Evolutionary conservation across 1,284 basidiomycete genomes (phyloP).

Genomic region (Trametes versicolor): DNA sequence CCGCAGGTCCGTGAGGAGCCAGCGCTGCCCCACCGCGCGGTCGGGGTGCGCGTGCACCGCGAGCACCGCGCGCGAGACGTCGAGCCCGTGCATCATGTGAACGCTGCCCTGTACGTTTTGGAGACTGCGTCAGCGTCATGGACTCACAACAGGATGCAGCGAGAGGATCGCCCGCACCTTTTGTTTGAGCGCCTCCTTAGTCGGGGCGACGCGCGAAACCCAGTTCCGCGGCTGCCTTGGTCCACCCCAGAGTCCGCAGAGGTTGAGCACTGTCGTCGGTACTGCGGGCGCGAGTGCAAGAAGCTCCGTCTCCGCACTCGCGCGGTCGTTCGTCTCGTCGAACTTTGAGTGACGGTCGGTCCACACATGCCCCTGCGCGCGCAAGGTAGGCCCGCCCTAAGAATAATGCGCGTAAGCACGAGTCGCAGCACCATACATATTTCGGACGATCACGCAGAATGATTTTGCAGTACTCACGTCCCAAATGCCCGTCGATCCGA

Average conservation of each 20-base stretch:
- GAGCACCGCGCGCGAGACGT: conserved; percentile 66
- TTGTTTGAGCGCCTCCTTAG: conserved; percentile 59
- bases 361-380: conserved; percentile 38
- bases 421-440: background rate
- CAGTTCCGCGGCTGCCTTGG: conserved; percentile 58
- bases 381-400: conserved; percentile 31
- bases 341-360: conserved; percentile 62
- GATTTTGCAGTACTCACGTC: conserved; percentile 52
- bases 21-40: conserved; percentile 58
- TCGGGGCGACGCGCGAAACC: conserved; percentile 60
- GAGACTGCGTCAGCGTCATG: background rate
- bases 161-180: conserved; percentile 50
- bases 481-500: conserved; percentile 73
- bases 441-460: too few species aligned
- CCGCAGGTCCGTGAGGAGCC: conserved; percentile 66
- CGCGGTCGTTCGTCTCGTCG: conserved; percentile 52
- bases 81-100: conserved; percentile 67
- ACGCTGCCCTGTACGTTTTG: conserved; percentile 58
- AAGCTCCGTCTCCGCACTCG: conserved; percentile 63
- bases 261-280: conserved; percentile 66
- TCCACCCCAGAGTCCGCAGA: conserved; percentile 73
- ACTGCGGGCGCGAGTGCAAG: conserved; percentile 53
- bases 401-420: background rate
- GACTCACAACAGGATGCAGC: background rate
- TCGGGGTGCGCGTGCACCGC: conserved; percentile 57